Base-by-base conservation (phyloP, 305 asterid genomes). In the Plantago lanceolata region DNA sequence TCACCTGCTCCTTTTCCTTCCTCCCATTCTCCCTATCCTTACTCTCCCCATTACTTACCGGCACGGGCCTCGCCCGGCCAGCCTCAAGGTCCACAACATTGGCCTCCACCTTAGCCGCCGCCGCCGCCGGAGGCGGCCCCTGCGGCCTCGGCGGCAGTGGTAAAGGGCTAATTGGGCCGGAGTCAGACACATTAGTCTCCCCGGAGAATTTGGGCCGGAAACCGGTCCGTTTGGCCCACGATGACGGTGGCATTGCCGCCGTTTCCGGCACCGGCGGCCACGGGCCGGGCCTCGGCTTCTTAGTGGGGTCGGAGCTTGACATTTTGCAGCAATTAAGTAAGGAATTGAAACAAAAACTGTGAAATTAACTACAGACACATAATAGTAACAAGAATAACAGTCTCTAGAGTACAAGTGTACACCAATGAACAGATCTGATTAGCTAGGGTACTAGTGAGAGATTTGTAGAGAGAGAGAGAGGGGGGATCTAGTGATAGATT, bases 211-310 rank as follows among this genome's bases (percentile, higher is more conserved):
- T 87, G 14, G 99, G 97, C 47, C 97, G 89, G 61, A 93, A 93
- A 3, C 97, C 99, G 43, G 97, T 93, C 29, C 86, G 80, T 49
- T 90, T 93, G 0, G 99, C 99, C 97, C 99, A 93, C 3, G 99
- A 80, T 6, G 97, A 68, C 5, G 97, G 95, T 28, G 99, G 99
- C 90, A 85, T 76, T 81, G 95, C 82, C 5, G 88, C 71, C 15
- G 94, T 59, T 7, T 87, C 96, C 12, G 89, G 86, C 5, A 76
- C 84, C 6, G 98, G 90, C 20, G 91, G 88, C 88, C 91, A 85
- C 6, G 88, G 92, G 2, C 88, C 93, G 69, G 95, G 83, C 48
- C 86, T 81, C 24, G 86, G 77, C 57, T 72, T 75, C 78, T 84
- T 89, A 65, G 35, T 81, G 18, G 90, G 88, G 82, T 83, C 97